phyloP scores from a whole-genome alignment of 2,329 filamentous ascomycete genomes.

The Ceratocystis eucalypticola region DNA sequence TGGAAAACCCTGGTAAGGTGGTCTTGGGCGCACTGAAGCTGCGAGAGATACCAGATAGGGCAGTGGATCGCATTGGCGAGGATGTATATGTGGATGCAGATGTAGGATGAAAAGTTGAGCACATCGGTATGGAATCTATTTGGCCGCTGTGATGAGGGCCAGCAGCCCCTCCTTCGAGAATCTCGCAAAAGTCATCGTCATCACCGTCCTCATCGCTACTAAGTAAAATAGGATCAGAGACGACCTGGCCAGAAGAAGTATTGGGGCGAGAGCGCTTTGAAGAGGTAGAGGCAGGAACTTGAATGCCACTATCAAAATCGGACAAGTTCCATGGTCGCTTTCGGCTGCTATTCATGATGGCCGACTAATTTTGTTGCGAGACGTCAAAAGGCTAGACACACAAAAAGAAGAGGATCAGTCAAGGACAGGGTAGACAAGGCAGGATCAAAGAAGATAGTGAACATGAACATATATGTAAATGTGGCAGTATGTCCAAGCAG shows the following conservation, averaged over 20 bases:
- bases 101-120: background rate
- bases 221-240: conserved; percentile 8
- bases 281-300: background rate
- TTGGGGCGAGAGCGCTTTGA: background rate
- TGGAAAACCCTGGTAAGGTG: background rate
- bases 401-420: background rate
- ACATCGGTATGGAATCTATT: no score
- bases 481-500: background rate
- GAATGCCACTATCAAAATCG: no score
- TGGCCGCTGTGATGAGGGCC: background rate
- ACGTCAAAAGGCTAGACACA: background rate
- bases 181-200: conserved; percentile 7
- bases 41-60: background rate
- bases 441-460: background rate
- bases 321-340: conserved; percentile 1
- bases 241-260: background rate
- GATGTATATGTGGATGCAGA: background rate
- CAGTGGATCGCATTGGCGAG: background rate
- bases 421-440: background rate
- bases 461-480: background rate
- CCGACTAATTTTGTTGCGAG: background rate
- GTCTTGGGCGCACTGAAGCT: background rate
- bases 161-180: conserved; percentile 1
- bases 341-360: background rate
- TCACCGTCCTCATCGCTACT: conserved; percentile 14